Percentiles rank a stretch among this genome's conserved stretches.
phyloP scores from a whole-genome alignment of 2,329 filamentous ascomycete genomes.

The Didymella exigua region DNA sequence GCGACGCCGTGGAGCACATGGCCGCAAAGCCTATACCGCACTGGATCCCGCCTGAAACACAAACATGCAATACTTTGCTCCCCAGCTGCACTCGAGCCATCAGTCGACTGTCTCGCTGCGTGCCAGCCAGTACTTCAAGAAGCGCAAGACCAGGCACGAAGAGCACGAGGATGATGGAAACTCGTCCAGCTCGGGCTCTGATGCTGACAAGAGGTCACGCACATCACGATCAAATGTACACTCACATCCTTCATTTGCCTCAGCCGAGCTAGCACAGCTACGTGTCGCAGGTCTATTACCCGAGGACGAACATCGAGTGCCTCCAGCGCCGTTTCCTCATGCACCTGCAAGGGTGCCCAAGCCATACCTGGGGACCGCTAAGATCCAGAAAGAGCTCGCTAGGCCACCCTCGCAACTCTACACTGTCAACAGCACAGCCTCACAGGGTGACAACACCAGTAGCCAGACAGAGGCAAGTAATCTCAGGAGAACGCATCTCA shows the following conservation, averaged over 20 bases:
- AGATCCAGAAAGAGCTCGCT: constrained; percentile 50
- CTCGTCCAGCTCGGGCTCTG: background rate
- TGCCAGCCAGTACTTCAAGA: constrained; percentile 35
- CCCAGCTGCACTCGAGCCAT: constrained; percentile 36
- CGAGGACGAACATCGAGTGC: constrained; percentile 46
- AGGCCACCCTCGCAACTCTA: constrained; percentile 51
- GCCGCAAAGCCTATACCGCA: background rate
- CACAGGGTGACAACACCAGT: constrained; percentile 3
- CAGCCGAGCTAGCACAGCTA: constrained; percentile 37
- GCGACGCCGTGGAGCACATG: constrained; percentile 2
- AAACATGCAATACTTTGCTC: constrained; percentile 43
- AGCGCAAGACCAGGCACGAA: constrained; percentile 32
- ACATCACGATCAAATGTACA: constrained; percentile 17
- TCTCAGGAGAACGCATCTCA: constrained; percentile 63
- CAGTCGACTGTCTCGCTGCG: constrained; percentile 42
- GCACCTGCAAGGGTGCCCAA: constrained; percentile 35
- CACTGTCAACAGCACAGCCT: constrained; percentile 25
- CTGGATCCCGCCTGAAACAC: constrained; percentile 4
- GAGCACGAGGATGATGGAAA: background rate
- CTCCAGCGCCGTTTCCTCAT: constrained; percentile 54
- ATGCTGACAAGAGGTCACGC: constrained; percentile 9
- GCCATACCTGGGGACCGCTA: constrained; percentile 21
- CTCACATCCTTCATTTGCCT: constrained; percentile 25
- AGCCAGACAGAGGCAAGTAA: constrained; percentile 20
- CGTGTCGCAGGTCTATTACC: constrained; percentile 51